These are phyloP conservation scores for Neospora caninum DNA, from an alignment of 169 alveolate species.

Conservation along the genomic window DNA sequence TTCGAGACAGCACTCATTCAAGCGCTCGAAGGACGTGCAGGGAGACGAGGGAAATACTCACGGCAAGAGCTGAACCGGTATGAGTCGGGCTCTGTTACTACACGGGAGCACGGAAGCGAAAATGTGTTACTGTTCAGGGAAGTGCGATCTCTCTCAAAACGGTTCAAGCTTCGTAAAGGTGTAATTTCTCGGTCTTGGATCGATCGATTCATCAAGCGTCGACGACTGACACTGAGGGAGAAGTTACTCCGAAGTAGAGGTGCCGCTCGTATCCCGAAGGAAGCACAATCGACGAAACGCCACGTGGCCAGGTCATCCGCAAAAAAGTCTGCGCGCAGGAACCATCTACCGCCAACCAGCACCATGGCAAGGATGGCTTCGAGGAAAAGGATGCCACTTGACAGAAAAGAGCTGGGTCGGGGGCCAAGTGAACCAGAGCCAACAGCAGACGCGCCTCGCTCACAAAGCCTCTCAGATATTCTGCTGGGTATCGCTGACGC, in stretches of 20 bases:
- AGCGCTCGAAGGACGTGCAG: not conserved
- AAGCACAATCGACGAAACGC: not conserved
- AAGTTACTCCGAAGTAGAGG: not conserved
- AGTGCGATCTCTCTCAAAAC: not conserved
- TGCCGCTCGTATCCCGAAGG: not conserved
- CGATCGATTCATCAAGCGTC: slow-evolving; percentile 2
- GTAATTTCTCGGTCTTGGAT: not conserved
- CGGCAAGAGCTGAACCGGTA: not conserved
- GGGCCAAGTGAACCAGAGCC: not conserved
- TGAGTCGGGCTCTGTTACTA: not conserved
- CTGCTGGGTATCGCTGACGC: not conserved
- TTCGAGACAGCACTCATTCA: not conserved
- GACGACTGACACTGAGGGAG: not conserved
- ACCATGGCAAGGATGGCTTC: not conserved
- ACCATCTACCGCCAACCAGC: not conserved
- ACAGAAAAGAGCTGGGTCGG: not conserved
- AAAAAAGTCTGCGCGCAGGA: not conserved
- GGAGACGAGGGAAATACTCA: not conserved
- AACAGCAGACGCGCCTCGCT: not conserved
- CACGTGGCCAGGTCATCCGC: not conserved
- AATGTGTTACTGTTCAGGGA: not conserved
- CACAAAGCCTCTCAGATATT: not conserved
- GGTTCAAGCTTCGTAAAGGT: not conserved
- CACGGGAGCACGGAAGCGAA: not conserved
- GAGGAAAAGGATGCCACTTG: not conserved